Evolutionary conservation across 495 filamentous ascomycete genomes (phyloP), one percentile per base, ranked within the genome.

Genomic region (Cercophora scortea): DNA sequence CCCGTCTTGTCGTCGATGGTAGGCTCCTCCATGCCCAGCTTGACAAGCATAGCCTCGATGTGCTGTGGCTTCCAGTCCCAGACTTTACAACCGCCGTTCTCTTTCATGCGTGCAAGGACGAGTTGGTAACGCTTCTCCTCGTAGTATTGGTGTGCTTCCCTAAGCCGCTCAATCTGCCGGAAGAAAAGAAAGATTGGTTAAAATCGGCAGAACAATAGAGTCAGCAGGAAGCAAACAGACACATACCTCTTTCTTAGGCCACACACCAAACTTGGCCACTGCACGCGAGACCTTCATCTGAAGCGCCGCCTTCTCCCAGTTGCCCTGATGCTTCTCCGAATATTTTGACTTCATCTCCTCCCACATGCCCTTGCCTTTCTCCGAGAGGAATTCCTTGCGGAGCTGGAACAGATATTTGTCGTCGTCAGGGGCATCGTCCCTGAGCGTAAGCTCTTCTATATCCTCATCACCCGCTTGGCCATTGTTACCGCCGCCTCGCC

Each of bases 361-460:
- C 74, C 74, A 77, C 71, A 77, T 77, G 2, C 72, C 74, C 59
- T 77, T 75, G 35, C 74, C 74, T 51, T 73, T 75, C 16, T 72
- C 71, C 32, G 63, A 59, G n/a, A 69, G 58, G 52, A 66, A 67
- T 48, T 70, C 58, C 42, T 69, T 73, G 13, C 71, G 63, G 13
- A 74, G 61, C 41, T 71, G 63, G 36, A 76, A 65, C 13, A 77
- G 63, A 47, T 57, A 74, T 32, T 65, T 64, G 55, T 74, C 72
- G 32, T 75, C 71, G n/a, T 73, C 70, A 6, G 73, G 69, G n/a
- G 71, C 71, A 17, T 71, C 65, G 49, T 68, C 61, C 15, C 65
- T 60, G 42, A 76, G 62, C 8, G 61, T 64, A 42, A 66, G 53
- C 46, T 64, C 55, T 40, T 65, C 49, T 19, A 47, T 49, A 6